Base-by-base conservation (phyloP, 805 yeast species). In the Clavispora santaluciae region DNA sequence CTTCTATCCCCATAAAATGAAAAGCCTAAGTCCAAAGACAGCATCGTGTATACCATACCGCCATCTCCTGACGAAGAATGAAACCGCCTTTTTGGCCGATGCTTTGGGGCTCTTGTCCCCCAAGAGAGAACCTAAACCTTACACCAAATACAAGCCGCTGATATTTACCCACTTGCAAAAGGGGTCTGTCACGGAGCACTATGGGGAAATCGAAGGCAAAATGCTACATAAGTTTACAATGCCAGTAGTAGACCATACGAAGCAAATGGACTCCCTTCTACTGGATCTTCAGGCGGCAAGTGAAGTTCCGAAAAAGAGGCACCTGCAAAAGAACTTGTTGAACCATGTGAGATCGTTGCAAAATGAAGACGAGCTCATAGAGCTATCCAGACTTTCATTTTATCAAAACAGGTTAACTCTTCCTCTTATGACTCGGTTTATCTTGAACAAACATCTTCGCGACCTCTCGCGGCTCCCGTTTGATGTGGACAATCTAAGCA, bases 41-140 rank as follows among this genome's bases (percentile, higher is more conserved):
- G 11, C 8, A 5, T n/a, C 6, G 20, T 12, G n/a, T 4, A 6
- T 28, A 4, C 7, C 31, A 5, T 20, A 46, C 17, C 16, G 18
- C 9, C 42, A 39, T 23, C 36, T 43, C 15, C 28, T 9, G 25
- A 33, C 33, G 26, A 42, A 45, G 16, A 29, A 31, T 9, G 53
- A 48, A 28, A 12, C 51, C 3, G 33, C 41, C 26, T 26, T 40
- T 11, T 28, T 66, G 29, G 71, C 70, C 3, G 65, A 63, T 41
- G 72, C 72, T 3, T 44, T 66, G 29, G 66, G 65, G 42, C 57
- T 66, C 17, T 51, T 66, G 15, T 55, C 63, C 5, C 68, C 63
- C 23, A 20, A 44, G n/a, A 22, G 39, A 30, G 29, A 35, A 28
- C 29, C 36, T 3, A 40, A 41, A 31, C 41, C 45, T 13, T 36